Percentiles rank a stretch among this genome's conserved stretches.
Evolutionary conservation across 257 asterid species (phyloP).

Genomic region (Prunella vulgaris): DNA sequence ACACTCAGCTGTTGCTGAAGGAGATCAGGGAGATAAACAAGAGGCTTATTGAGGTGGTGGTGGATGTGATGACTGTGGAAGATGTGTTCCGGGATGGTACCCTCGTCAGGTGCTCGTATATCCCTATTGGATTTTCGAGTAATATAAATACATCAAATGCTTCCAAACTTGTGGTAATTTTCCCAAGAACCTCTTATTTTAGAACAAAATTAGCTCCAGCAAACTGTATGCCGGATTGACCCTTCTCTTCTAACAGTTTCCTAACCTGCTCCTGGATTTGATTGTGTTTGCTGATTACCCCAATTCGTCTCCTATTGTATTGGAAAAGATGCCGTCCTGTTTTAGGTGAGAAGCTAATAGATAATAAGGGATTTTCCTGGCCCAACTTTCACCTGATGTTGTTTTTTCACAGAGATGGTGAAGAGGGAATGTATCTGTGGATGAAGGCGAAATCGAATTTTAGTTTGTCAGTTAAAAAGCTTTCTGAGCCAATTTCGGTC

Average conservation of each 20-base stretch:
- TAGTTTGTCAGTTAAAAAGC: conserved; percentile 26
- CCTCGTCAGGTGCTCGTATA: conserved; percentile 34
- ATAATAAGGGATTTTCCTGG: not conserved
- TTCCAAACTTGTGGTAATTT: conserved; percentile 29
- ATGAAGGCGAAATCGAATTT: conserved; percentile 37
- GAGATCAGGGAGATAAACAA: conserved; percentile 48
- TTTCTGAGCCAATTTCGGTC: conserved; percentile 35
- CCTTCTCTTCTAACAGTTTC: conserved; percentile 32
- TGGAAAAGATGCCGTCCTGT: conserved; percentile 24
- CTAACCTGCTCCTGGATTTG: conserved; percentile 35
- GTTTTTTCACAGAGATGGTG: conserved; percentile 27
- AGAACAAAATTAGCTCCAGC: not conserved
- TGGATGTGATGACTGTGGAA: conserved; percentile 32
- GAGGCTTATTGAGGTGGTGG: conserved; percentile 37
- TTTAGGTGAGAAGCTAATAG: conserved; percentile 34
- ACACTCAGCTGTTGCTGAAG: conserved; percentile 25
- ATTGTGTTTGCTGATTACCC: conserved; percentile 46
- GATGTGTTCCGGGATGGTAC: conserved; percentile 24
- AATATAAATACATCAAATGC: conserved; percentile 11
- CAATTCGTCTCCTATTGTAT: conserved; percentile 35
- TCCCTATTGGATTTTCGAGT: conserved; percentile 31
- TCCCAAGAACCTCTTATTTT: not conserved
- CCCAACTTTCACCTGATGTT: not conserved
- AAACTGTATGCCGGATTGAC: not conserved
- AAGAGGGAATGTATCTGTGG: conserved; percentile 35